phyloP scores from a whole-genome alignment of 1,139 yeast species.

The Suhomyces bokatorum region DNA sequence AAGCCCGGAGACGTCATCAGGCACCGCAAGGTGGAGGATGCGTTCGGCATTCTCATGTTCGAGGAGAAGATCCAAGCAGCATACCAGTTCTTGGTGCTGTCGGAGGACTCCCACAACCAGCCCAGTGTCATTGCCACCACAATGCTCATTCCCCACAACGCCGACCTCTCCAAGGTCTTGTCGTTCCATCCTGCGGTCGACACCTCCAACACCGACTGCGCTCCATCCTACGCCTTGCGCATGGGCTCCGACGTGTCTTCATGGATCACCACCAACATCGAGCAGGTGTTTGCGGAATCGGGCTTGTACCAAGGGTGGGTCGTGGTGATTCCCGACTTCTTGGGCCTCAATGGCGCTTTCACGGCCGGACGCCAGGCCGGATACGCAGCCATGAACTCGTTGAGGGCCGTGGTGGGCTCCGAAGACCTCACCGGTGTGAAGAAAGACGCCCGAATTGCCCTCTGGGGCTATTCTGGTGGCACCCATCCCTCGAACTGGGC shows the following conservation, averaged over 20 bases:
- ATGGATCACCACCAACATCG: conserved; percentile 9
- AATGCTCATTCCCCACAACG: conserved; percentile 31
- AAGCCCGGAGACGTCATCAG: conserved; percentile 29
- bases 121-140: conserved; percentile 37
- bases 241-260: conserved; percentile 19
- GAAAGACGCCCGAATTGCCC: conserved; percentile 24
- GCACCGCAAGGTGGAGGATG: conserved; percentile 17
- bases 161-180: conserved; percentile 29
- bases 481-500: conserved; percentile 41
- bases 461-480: conserved; percentile 44
- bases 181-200: conserved; percentile 41
- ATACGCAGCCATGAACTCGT: conserved; percentile 28
- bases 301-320: conserved; percentile 32
- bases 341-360: conserved; percentile 31
- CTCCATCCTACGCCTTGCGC: conserved; percentile 33
- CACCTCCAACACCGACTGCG: conserved; percentile 29
- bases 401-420: conserved; percentile 27
- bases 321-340: conserved; percentile 36
- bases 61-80: conserved; percentile 22
- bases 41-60: background rate
- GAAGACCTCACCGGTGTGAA: conserved; percentile 26
- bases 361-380: conserved; percentile 34
- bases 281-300: conserved; percentile 12
- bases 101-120: conserved; percentile 34
- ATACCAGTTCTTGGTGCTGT: conserved; percentile 36